A percentile compares a stretch with the other conserved stretches of the same genome.
These are phyloP conservation scores for Daldinia loculata DNA, from an alignment of 495 filamentous ascomycete genomes.

Conservation along the genomic window DNA sequence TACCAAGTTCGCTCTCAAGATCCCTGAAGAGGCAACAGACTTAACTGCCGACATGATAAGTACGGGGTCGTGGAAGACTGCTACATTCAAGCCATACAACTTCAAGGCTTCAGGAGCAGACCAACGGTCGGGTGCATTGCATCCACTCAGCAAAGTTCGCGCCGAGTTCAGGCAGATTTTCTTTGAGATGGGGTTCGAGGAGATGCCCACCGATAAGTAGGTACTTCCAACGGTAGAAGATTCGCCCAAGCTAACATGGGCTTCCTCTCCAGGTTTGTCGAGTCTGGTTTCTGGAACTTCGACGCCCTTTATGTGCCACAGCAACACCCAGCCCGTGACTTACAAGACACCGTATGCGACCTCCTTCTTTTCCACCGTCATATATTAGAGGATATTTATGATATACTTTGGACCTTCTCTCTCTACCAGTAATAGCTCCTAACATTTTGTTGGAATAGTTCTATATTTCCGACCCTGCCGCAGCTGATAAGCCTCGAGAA, in stretches of 20 bases:
- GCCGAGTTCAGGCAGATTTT: constrained; percentile 95
- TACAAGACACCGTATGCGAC: constrained; percentile 79
- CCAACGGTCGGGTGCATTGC: constrained; percentile 82
- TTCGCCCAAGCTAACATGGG: constrained; percentile 53
- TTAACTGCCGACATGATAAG: constrained; percentile 92
- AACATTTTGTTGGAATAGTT: constrained; percentile 55
- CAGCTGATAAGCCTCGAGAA: constrained; percentile 74
- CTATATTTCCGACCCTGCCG: constrained; percentile 89
- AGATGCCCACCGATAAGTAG: constrained; percentile 79
- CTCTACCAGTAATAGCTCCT: not conserved
- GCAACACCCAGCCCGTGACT: constrained; percentile 94
- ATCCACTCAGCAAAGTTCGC: constrained; percentile 94
- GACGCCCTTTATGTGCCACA: constrained; percentile 97
- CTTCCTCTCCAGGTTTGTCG: constrained; percentile 66
- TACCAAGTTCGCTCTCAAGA: constrained; percentile 81
- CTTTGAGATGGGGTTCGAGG: constrained; percentile 90
- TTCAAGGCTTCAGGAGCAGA: constrained; percentile 89
- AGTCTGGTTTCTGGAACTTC: constrained; percentile 99
- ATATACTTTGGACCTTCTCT: not conserved
- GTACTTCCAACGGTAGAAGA: constrained; percentile 36
- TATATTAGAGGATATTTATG: not conserved
- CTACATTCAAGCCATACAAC: constrained; percentile 95
- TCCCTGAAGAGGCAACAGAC: constrained; percentile 94
- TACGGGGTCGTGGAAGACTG: constrained; percentile 82
- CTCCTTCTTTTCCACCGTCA: not conserved